Conservation (phyloP, 129 eudicot species). For the Escallonia herrerae region DNA sequence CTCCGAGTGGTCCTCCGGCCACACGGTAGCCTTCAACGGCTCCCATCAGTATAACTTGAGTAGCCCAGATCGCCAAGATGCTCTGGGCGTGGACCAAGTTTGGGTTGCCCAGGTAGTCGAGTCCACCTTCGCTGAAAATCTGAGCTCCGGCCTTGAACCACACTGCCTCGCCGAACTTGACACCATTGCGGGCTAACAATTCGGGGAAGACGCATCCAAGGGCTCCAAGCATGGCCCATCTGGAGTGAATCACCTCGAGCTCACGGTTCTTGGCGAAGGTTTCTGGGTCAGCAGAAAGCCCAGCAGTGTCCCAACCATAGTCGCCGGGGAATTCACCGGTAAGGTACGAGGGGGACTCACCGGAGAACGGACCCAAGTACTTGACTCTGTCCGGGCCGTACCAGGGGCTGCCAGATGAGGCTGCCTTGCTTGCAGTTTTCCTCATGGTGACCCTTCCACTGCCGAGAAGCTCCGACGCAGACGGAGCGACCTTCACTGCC, state of each 20-base stretch:
- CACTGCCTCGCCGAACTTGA: slow-evolving; percentile 31
- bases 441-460: slow-evolving; percentile 26
- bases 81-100: slow-evolving; percentile 29
- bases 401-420: slow-evolving; percentile 26
- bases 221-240: slow-evolving; percentile 36
- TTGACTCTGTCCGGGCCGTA: slow-evolving; percentile 31
- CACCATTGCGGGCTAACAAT: slow-evolving; percentile 30
- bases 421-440: slow-evolving; percentile 15
- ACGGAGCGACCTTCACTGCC: slow-evolving; percentile 15
- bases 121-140: slow-evolving; percentile 30
- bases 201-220: slow-evolving; percentile 30
- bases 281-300: slow-evolving; percentile 33
- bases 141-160: slow-evolving; percentile 37
- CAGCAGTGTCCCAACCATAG: slow-evolving; percentile 37
- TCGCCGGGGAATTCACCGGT: slow-evolving; percentile 34
- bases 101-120: slow-evolving; percentile 29
- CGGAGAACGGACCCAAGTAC: slow-evolving; percentile 35
- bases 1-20: slow-evolving; percentile 30
- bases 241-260: slow-evolving; percentile 22
- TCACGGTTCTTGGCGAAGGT: slow-evolving; percentile 32
- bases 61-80: slow-evolving; percentile 30
- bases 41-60: slow-evolving; percentile 30
- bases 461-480: slow-evolving; percentile 12
- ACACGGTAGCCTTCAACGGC: slow-evolving; percentile 23
- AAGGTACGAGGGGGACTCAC: slow-evolving; percentile 29